Evolutionary conservation across 1,284 basidiomycete species (phyloP), one percentile per base, ranked within the genome.

Genomic region (Sporisorium scitamineum): DNA sequence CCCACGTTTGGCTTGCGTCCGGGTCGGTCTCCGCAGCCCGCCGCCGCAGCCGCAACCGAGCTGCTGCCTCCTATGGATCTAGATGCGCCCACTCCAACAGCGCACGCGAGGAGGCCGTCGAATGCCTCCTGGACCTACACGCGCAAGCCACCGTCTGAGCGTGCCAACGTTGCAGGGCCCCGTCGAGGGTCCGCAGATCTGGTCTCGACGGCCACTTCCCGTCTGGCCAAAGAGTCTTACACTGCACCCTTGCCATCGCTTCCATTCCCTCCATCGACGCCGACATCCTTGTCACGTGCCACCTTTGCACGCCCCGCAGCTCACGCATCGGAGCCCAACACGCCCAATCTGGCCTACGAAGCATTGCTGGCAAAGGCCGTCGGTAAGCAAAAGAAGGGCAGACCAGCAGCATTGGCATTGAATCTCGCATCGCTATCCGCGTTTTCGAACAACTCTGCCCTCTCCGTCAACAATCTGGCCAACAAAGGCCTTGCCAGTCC

Each of bases 381-480:
- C 7, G 73, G 69, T 34, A 72, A 61, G 54, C 66, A 64, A 37
- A 56, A 65, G 18, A 78, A 76, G 64, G 27, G 4, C 22, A 59
- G 65, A 31, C 76, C 76, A 8, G 68, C 68, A 24, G 72, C 72
- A 13, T 42, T 78, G 54, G 74, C 69, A 2, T 42, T 71, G 24
- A 55, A 62, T 32, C 54, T 45, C 24, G 34, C 69, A 48, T 29
- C 69, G 7, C 22, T 71, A 10, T 54, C 62, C 5, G 54, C 69
- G 0, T 61, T 61, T 29, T 47, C 54, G 7, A 51, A 44, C 45
- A 48, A 24, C 5, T 52, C 54, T 16, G 50, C 34, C 22, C 39
- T 61, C 10, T 56, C 61, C 14, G 54, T 61, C n/a, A 61, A 42
- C 41, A 53, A 18, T 5, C 24, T 53, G 27, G 39, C n/a, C 34